Evolutionary conservation across 2,329 filamentous ascomycete species (phyloP).

Genomic region (Diaporthe sp.): DNA sequence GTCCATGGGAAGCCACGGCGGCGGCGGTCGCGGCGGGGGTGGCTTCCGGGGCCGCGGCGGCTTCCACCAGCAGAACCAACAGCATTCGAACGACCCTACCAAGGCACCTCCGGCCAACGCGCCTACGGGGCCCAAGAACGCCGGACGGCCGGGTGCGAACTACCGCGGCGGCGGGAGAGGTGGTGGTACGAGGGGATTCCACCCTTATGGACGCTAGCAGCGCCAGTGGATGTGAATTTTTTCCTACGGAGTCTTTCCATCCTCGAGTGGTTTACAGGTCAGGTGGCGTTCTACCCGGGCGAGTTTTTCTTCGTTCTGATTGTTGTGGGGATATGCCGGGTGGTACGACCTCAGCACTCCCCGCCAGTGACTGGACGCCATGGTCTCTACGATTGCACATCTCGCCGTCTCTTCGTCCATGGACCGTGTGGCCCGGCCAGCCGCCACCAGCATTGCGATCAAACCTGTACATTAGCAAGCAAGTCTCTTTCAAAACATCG

Average conservation of each 20-base stretch:
- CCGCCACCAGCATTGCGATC: neutral
- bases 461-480: slow-evolving; percentile 19
- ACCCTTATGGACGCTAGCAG: slow-evolving; percentile 71
- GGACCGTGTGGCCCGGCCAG: neutral
- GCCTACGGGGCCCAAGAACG: slow-evolving; percentile 96
- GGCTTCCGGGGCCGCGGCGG: slow-evolving; percentile 47
- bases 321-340: neutral
- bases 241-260: slow-evolving; percentile 1
- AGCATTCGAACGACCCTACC: slow-evolving; percentile 56
- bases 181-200: slow-evolving; percentile 78
- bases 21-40: slow-evolving; percentile 55
- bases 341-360: neutral
- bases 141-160: slow-evolving; percentile 89
- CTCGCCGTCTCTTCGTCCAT: no score
- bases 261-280: neutral
- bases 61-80: slow-evolving; percentile 50
- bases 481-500: neutral
- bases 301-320: neutral
- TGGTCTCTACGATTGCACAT: neutral
- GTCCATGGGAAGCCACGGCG: slow-evolving; percentile 36
- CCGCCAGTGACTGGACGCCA: neutral
- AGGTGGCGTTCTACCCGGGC: neutral
- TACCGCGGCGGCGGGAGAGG: slow-evolving; percentile 91
- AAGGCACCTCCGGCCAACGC: slow-evolving; percentile 81
- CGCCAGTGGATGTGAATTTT: neutral